Conservation (phyloP, 306 rosid species). For the Arachis hypogaea region DNA sequence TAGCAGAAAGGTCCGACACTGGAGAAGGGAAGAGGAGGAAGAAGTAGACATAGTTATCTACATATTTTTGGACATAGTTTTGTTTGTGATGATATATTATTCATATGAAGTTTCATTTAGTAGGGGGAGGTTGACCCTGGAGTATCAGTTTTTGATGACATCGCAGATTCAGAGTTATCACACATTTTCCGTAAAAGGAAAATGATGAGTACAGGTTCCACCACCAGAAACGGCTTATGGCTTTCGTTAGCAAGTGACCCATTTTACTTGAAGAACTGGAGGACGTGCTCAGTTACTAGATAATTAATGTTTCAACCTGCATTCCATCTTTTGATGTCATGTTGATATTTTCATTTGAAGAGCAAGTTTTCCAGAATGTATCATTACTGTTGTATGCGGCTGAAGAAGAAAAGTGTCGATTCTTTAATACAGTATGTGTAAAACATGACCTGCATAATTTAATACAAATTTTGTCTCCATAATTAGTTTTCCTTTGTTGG, state of each 20-base stretch:
- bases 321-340: slow-evolving; percentile 11
- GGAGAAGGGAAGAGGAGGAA: slow-evolving; percentile 63
- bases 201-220: slow-evolving; percentile 20
- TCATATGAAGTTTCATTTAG: slow-evolving; percentile 23
- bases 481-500: not conserved
- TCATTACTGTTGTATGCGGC: slow-evolving; percentile 17
- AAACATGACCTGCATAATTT: slow-evolving; percentile 11
- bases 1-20: slow-evolving; percentile 57
- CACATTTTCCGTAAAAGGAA: slow-evolving; percentile 23
- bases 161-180: slow-evolving; percentile 29
- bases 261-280: not conserved
- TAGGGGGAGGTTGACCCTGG: slow-evolving; percentile 2
- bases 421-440: slow-evolving; percentile 8
- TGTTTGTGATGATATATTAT: slow-evolving; percentile 32
- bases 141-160: not conserved
- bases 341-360: slow-evolving; percentile 33
- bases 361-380: slow-evolving; percentile 26
- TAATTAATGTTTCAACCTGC: slow-evolving; percentile 13
- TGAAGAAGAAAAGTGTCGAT: not conserved
- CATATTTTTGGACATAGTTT: slow-evolving; percentile 29
- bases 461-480: not conserved
- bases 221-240: slow-evolving; percentile 15
- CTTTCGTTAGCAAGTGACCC: slow-evolving; percentile 2
- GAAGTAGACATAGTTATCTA: slow-evolving; percentile 47
- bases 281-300: slow-evolving; percentile 9